Conservation (phyloP, 345 rosid species). For the Populus deltoides region DNA sequence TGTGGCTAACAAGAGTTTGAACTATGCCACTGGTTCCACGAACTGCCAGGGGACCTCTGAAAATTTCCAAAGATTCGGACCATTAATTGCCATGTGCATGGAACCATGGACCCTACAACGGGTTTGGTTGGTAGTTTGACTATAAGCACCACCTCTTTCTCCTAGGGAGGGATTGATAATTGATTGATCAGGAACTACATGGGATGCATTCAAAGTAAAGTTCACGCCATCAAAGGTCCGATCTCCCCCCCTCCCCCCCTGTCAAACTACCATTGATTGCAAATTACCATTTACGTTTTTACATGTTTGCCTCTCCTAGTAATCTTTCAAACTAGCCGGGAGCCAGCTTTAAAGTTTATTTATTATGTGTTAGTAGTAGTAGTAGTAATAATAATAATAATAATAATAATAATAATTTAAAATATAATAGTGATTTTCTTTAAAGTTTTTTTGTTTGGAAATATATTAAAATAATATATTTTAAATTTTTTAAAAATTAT, state of each 20-base stretch:
- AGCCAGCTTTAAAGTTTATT: neutral
- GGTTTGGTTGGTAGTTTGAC: neutral
- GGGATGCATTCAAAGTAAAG: neutral
- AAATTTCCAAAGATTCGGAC: neutral
- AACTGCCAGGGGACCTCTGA: neutral
- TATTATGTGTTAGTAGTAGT: too few species aligned
- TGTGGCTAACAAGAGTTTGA: neutral
- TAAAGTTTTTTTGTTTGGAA: too few species aligned
- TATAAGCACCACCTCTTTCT: neutral
- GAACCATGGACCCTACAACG: neutral
- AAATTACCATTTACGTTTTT: neutral
- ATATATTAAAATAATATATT: too few species aligned
- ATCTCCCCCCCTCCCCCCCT: neutral
- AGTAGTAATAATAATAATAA: neutral
- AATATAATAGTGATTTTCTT: too few species aligned
- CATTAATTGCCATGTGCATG: neutral
- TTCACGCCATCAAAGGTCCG: neutral
- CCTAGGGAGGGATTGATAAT: neutral
- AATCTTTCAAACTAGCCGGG: neutral
- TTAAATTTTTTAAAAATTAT: too few species aligned
- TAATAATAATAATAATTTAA: too few species aligned
- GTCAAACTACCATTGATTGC: neutral
- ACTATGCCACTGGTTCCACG: neutral
- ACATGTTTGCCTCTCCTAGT: neutral
- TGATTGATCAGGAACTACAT: neutral